Evolutionary conservation across 805 yeast species (phyloP), one percentile per base, ranked within the genome.

Genomic region (Starmerella scarabaei): DNA sequence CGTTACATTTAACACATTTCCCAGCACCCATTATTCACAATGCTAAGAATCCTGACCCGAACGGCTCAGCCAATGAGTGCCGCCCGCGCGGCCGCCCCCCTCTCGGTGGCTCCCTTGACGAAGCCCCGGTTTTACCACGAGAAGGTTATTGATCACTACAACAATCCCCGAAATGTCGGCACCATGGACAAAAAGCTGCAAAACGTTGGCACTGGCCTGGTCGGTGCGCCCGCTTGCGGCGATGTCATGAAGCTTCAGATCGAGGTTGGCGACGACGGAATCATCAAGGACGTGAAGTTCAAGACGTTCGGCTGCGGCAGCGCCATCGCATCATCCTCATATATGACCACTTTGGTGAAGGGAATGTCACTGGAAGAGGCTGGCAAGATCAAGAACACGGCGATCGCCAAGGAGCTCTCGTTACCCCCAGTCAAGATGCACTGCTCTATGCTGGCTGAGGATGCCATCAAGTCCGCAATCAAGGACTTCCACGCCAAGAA

Each of bases 251-350:
- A 93, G 65, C 71, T 91, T 49, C 97, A 91, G 62, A 91, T 91
- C 56, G 75, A 86, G 59, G 98, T 91, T 8, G 96, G 86, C 54
- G 77, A 71, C 42, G 75, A 93, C 19, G 98, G 98, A 1, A 69
- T 82, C 39, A 91, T 91, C 52, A 76, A 82, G 60, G 94, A 91
- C 60, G 98, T 88, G 47, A 88, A 85, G 62, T 91, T 91, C 66
- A 91, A 91, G 72, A 91, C 98, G 3, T 91, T 91, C 65, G 98
- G 98, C n/a, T 91, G 98, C 61, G 98, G 98, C 33, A 77, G 91
- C 2, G 98, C 98, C 38, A 91, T 91, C 59, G 98, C 98, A 1
- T 81, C 94, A 2, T 80, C 93, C 8, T 82, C 94, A 1, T 91
- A 80, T 60, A 91, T 91, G 56, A 91, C 98, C 3, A 96, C 86